phyloP scores from a whole-genome alignment of 2,329 filamentous ascomycete genomes.

The Phialophora verrucosa region DNA sequence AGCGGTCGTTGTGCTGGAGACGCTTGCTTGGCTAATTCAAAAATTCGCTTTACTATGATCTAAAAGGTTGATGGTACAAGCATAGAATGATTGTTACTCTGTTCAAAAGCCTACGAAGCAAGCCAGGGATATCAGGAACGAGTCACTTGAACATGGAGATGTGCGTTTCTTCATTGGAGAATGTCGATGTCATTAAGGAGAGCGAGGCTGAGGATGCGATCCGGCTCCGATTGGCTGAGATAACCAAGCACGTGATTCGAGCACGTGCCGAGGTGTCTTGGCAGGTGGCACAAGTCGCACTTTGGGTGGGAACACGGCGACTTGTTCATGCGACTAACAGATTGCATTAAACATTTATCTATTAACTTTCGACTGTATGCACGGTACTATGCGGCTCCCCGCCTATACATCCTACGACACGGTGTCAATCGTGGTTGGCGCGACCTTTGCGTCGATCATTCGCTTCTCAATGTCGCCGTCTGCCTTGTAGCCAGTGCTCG shows the following conservation, averaged over 20 bases:
- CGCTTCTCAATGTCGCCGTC: background rate
- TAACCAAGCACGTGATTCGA: background rate
- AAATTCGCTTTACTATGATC: background rate
- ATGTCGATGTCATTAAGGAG: background rate
- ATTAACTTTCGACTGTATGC: background rate
- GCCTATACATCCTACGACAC: background rate
- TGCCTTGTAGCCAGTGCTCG: slow-evolving; percentile 1
- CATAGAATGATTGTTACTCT: no score
- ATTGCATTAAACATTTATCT: background rate
- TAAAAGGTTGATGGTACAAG: background rate
- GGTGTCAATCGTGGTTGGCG: background rate
- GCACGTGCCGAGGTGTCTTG: background rate
- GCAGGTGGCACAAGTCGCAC: background rate
- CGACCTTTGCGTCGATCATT: background rate
- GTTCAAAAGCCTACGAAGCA: background rate
- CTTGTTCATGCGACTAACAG: background rate
- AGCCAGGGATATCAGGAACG: background rate
- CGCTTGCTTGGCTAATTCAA: background rate
- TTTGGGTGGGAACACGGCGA: no score
- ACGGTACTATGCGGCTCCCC: background rate
- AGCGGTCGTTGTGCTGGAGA: background rate
- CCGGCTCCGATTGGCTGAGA: background rate
- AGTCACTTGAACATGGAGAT: slow-evolving; percentile 8
- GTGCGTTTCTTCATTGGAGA: slow-evolving; percentile 5
- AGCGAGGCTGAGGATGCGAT: background rate